Percentiles rank a stretch among this genome's conserved stretches.
These are phyloP conservation scores for Lipomyces kockii DNA, from an alignment of 805 yeast genomes.

Conservation along the genomic window DNA sequence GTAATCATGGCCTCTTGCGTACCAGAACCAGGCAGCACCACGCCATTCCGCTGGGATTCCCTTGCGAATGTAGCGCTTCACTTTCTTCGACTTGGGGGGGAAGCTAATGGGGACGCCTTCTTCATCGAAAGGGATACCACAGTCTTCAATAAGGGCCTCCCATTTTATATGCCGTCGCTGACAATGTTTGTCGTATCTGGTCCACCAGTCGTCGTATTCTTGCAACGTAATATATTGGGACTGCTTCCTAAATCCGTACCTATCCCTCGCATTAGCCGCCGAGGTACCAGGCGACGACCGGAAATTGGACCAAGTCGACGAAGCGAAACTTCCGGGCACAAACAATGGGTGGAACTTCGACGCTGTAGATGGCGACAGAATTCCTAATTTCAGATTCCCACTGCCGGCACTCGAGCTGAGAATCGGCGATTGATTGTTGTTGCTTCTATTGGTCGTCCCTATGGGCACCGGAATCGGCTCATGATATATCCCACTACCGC, in stretches of 20 bases:
- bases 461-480: slow-evolving; percentile 2
- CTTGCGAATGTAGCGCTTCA: slow-evolving; percentile 79
- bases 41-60: slow-evolving; percentile 98
- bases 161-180: slow-evolving; percentile 75
- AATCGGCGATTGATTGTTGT: not conserved
- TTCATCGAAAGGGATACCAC: slow-evolving; percentile 58
- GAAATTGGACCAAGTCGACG: slow-evolving; percentile 2
- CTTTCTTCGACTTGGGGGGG: slow-evolving; percentile 77
- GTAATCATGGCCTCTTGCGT: slow-evolving; percentile 78
- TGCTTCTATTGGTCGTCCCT: not conserved
- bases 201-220: slow-evolving; percentile 79
- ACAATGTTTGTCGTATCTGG: slow-evolving; percentile 64
- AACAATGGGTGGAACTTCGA: slow-evolving; percentile 15
- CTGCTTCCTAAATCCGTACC: slow-evolving; percentile 85
- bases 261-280: slow-evolving; percentile 53
- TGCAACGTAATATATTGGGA: slow-evolving; percentile 56
- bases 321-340: slow-evolving; percentile 17
- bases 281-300: not conserved
- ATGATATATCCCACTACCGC: slow-evolving; percentile 3
- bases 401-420: slow-evolving; percentile 6
- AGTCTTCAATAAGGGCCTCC: slow-evolving; percentile 66
- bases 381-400: not conserved
- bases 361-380: not conserved
- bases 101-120: slow-evolving; percentile 63
- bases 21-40: slow-evolving; percentile 96